phyloP scores from a whole-genome alignment of 2,329 filamentous ascomycete genomes.

The Fusarium pilosicola region DNA sequence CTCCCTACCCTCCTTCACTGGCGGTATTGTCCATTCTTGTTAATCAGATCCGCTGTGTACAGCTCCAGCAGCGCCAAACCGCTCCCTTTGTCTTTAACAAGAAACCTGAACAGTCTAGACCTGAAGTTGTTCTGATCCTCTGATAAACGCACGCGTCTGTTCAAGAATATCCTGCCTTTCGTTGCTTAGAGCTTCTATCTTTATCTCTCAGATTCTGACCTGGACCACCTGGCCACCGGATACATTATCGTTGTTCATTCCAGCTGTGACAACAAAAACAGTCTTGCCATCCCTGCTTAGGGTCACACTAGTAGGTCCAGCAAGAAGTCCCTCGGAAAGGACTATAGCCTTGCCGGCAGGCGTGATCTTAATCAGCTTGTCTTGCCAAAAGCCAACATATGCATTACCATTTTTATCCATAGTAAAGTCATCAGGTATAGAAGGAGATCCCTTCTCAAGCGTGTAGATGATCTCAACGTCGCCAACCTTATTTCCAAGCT shows the following conservation, averaged over 20 bases:
- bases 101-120: too few relatives aligned
- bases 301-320: not conserved
- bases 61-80: too few relatives aligned
- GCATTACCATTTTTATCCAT: not conserved
- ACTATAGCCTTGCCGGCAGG: not conserved
- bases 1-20: too few relatives aligned
- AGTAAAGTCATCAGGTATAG: not conserved
- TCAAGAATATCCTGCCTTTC: too few relatives aligned
- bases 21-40: too few relatives aligned
- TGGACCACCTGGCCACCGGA: constrained; percentile 8
- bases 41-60: too few relatives aligned
- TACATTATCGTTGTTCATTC: not conserved
- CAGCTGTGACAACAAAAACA: constrained; percentile 1
- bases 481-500: not conserved
- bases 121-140: too few relatives aligned
- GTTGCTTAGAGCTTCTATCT: not conserved
- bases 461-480: not conserved
- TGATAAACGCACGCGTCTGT: too few relatives aligned
- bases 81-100: too few relatives aligned
- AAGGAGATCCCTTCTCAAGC: not conserved
- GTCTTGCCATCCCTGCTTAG: not conserved
- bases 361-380: not conserved
- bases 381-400: not conserved
- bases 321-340: not conserved
- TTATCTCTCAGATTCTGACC: not conserved